Conservation (phyloP, 2,329 filamentous ascomycete species). For the Clonostachys rosea region DNA sequence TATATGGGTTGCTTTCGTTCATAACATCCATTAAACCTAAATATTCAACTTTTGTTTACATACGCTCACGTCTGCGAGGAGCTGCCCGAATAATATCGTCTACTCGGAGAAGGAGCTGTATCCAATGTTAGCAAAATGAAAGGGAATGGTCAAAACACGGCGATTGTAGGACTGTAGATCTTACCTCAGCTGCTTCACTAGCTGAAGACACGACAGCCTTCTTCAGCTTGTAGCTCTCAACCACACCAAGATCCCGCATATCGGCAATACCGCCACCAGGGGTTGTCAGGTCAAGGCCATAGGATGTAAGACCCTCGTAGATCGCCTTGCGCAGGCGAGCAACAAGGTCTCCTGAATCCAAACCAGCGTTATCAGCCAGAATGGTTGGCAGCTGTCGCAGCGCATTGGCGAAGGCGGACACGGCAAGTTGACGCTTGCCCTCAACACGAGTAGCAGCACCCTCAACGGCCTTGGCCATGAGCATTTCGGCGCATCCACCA, state of each 20-base stretch:
- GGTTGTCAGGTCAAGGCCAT: slow-evolving; percentile 82
- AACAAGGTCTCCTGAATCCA: slow-evolving; percentile 92
- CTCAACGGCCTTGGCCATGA: slow-evolving; percentile 98
- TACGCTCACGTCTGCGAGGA: slow-evolving; percentile 52
- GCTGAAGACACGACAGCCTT: slow-evolving; percentile 95
- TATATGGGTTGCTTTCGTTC: background rate
- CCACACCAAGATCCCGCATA: slow-evolving; percentile 91
- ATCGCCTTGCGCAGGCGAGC: slow-evolving; percentile 88
- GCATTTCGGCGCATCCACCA: slow-evolving; percentile 95
- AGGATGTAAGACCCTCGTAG: slow-evolving; percentile 90
- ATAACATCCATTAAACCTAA: slow-evolving; percentile 10
- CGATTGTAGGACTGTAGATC: slow-evolving; percentile 18
- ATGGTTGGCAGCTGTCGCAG: slow-evolving; percentile 94
- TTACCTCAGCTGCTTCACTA: slow-evolving; percentile 92
- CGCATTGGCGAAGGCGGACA: slow-evolving; percentile 83
- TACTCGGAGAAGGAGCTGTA: slow-evolving; percentile 82
- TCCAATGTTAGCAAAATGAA: background rate
- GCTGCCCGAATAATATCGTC: slow-evolving; percentile 97
- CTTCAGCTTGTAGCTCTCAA: slow-evolving; percentile 99
- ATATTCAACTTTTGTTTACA: slow-evolving; percentile 16
- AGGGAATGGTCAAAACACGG: background rate
- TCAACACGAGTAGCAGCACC: slow-evolving; percentile 89
- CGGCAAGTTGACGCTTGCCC: slow-evolving; percentile 94
- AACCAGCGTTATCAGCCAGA: slow-evolving; percentile 92
- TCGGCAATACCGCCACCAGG: slow-evolving; percentile 91